These are phyloP conservation scores for Leptoxyphium fumago DNA, from an alignment of 2,329 filamentous ascomycete genomes.

Conservation along the genomic window DNA sequence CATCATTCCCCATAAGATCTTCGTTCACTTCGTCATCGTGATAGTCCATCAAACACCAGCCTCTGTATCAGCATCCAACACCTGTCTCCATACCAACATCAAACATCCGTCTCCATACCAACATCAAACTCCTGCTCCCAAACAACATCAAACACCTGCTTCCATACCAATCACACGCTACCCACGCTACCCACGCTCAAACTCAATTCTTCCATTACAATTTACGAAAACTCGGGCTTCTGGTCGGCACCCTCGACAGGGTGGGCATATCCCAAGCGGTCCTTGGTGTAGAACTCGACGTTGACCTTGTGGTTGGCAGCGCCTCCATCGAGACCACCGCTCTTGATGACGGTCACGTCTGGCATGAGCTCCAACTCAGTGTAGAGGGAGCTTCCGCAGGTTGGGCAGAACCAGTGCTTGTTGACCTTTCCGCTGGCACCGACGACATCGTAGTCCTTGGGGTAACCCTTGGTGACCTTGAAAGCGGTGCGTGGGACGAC, in stretches of 20 bases:
- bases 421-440: slow-evolving; percentile 40
- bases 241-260: slow-evolving; percentile 34
- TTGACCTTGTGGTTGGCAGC: slow-evolving; percentile 29
- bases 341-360: slow-evolving; percentile 36
- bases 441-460: slow-evolving; percentile 32
- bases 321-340: slow-evolving; percentile 36
- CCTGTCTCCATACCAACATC: too few relatives aligned
- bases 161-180: too few relatives aligned
- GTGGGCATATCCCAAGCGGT: slow-evolving; percentile 31
- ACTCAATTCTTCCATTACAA: too few relatives aligned
- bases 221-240: slow-evolving; percentile 14
- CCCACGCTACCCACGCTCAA: too few relatives aligned
- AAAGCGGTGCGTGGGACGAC: slow-evolving; percentile 34
- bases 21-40: too few relatives aligned
- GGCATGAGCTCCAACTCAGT: slow-evolving; percentile 40
- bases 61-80: too few relatives aligned
- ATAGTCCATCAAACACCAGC: too few relatives aligned
- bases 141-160: too few relatives aligned
- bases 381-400: slow-evolving; percentile 37
- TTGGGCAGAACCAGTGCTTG: slow-evolving; percentile 41
- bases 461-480: slow-evolving; percentile 35
- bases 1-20: too few relatives aligned
- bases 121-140: too few relatives aligned
- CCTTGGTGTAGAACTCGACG: slow-evolving; percentile 40
- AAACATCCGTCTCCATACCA: too few relatives aligned